A percentile compares a stretch with the other conserved stretches of the same genome.
Conservation (phyloP, 83 land plant species). For the Isoetes engelmannii region DNA sequence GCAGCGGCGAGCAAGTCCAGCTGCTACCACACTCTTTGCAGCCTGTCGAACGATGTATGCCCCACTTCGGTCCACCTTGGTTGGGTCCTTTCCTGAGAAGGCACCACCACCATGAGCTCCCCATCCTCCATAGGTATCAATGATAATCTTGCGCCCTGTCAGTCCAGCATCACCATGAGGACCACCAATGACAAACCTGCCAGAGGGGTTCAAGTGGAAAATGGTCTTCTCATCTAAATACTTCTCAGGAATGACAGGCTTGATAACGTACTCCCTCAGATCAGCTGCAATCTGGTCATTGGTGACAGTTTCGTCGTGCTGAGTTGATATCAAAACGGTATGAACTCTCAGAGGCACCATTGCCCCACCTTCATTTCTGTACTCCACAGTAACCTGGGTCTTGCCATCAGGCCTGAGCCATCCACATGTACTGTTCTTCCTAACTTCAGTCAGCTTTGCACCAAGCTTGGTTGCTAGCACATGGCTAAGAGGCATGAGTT, state of each 20-base stretch:
- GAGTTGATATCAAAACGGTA: conserved; percentile 27
- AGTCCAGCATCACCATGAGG: conserved; percentile 26
- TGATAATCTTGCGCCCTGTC: conserved; percentile 29
- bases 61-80: too few relatives aligned
- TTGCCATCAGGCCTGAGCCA: conserved; percentile 32
- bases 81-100: conserved; percentile 25
- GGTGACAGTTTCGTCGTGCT: conserved; percentile 32
- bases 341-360: conserved; percentile 25
- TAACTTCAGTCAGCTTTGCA: conserved; percentile 29
- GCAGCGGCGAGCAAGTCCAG: conserved; percentile 25
- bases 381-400: conserved; percentile 33
- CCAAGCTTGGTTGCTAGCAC: conserved; percentile 39
- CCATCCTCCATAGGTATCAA: conserved; percentile 27
- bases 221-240: conserved; percentile 30
- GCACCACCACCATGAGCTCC: conserved; percentile 28
- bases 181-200: conserved; percentile 25
- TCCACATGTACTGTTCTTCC: conserved; percentile 27
- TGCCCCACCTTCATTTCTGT: conserved; percentile 23
- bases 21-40: conserved; percentile 27
- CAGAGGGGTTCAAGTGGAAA: conserved; percentile 29
- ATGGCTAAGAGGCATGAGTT: conserved; percentile 25
- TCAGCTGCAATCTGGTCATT: conserved; percentile 30
- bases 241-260: conserved; percentile 27
- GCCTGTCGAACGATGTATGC: conserved; percentile 29
- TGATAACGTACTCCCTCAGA: conserved; percentile 28